Conservation (phyloP, 2,329 filamentous ascomycete species). For the Paracoccidioides brasiliensis region DNA sequence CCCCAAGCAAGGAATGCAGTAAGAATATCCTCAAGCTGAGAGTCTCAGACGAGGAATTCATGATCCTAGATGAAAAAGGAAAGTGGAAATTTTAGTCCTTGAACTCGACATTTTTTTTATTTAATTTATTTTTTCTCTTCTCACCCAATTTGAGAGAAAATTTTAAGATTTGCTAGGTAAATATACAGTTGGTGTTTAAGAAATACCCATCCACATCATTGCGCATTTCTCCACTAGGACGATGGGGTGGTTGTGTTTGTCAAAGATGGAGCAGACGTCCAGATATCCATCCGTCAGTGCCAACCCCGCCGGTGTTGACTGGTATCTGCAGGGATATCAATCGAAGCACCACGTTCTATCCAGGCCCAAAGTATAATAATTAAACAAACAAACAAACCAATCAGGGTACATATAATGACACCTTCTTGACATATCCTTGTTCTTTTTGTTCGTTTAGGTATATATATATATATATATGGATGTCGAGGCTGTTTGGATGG, state of each 20-base stretch:
- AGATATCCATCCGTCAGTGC: neutral
- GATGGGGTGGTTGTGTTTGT: constrained; percentile 2
- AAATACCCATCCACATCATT: constrained; percentile 2
- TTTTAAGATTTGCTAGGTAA: neutral
- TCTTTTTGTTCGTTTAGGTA: too few relatives aligned
- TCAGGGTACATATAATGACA: too few relatives aligned
- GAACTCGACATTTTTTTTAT: too few relatives aligned
- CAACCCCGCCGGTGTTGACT: neutral
- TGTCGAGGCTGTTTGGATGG: too few relatives aligned
- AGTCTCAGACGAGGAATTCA: constrained; percentile 1
- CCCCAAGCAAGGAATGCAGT: neutral
- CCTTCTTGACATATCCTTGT: too few relatives aligned
- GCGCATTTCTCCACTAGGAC: constrained; percentile 3
- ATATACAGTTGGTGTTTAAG: neutral
- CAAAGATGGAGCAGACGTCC: constrained; percentile 1
- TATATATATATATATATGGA: too few relatives aligned
- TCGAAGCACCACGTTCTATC: neutral
- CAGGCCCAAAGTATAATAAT: too few relatives aligned
- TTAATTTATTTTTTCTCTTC: too few relatives aligned
- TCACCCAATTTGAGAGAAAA: too few relatives aligned
- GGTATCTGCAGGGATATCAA: neutral
- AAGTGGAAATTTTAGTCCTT: neutral
- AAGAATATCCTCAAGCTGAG: constrained; percentile 1
- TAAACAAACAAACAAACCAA: too few relatives aligned
- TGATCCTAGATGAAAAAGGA: neutral